These are phyloP conservation scores for Psidium guajava DNA, from an alignment of 345 rosid species.

Conservation along the genomic window DNA sequence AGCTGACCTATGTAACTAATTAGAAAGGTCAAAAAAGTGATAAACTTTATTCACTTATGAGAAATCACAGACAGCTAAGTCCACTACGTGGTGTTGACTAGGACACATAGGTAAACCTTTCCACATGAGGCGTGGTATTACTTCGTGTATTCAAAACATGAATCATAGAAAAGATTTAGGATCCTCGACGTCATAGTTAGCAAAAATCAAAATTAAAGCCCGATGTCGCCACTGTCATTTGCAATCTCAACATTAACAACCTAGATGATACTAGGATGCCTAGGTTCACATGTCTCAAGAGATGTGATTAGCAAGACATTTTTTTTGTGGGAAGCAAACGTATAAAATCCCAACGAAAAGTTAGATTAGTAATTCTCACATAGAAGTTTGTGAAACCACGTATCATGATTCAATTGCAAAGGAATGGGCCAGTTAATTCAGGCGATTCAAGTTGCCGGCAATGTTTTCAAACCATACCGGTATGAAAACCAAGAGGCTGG, in stretches of 20 bases:
- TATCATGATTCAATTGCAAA: not conserved
- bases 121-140: not conserved
- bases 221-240: not conserved
- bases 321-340: too few relatives aligned
- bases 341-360: not conserved
- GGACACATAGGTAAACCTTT: not conserved
- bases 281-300: not conserved
- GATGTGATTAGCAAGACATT: not conserved
- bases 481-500: not conserved
- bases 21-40: not conserved
- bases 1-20: not conserved
- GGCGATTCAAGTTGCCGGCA: not conserved
- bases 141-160: not conserved
- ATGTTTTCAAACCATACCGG: not conserved
- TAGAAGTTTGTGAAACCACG: not conserved
- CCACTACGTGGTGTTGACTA: not conserved
- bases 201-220: not conserved
- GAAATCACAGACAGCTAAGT: rapidly evolving
- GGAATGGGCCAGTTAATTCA: not conserved
- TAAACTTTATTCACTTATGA: not conserved
- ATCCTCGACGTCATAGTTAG: not conserved
- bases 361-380: not conserved
- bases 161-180: not conserved
- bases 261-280: not conserved
- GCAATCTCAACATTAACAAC: not conserved